phyloP scores from a whole-genome alignment of 768 basidiomycete genomes.

The Termitomyces titanicus region DNA sequence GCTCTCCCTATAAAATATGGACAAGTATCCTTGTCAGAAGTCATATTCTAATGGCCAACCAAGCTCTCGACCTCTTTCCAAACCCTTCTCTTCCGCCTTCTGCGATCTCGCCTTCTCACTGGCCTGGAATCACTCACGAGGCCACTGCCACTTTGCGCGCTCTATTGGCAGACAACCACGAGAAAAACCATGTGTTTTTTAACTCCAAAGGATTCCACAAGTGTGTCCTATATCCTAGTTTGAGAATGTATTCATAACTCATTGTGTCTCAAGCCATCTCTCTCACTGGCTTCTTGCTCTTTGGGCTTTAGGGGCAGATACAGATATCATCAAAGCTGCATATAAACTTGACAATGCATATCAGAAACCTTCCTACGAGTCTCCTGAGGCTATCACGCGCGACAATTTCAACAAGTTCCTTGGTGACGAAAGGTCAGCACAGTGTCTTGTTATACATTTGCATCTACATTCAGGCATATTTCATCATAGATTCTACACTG shows the following conservation, averaged over 20 bases:
- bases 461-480: neutral
- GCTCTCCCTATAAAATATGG: neutral
- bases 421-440: constrained; percentile 49
- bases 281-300: constrained; percentile 56
- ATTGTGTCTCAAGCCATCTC: constrained; percentile 35
- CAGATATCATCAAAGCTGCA: constrained; percentile 30
- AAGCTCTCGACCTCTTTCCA: constrained; percentile 14
- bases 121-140: constrained; percentile 30
- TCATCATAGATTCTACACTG: constrained; percentile 49
- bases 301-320: constrained; percentile 56
- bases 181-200: constrained; percentile 54
- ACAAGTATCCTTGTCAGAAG: neutral
- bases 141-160: constrained; percentile 37
- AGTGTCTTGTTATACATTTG: neutral
- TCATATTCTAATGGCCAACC: neutral
- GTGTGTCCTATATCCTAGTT: constrained; percentile 20
- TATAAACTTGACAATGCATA: constrained; percentile 34
- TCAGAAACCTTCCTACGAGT: constrained; percentile 34
- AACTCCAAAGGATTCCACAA: constrained; percentile 37
- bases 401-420: constrained; percentile 54
- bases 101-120: constrained; percentile 26
- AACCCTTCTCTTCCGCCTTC: constrained; percentile 14
- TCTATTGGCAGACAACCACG: constrained; percentile 46
- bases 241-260: constrained; percentile 24
- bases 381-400: constrained; percentile 41